These are phyloP conservation scores for Emydomyces testavorans DNA, from an alignment of 2,329 filamentous ascomycete genomes.

Conservation along the genomic window DNA sequence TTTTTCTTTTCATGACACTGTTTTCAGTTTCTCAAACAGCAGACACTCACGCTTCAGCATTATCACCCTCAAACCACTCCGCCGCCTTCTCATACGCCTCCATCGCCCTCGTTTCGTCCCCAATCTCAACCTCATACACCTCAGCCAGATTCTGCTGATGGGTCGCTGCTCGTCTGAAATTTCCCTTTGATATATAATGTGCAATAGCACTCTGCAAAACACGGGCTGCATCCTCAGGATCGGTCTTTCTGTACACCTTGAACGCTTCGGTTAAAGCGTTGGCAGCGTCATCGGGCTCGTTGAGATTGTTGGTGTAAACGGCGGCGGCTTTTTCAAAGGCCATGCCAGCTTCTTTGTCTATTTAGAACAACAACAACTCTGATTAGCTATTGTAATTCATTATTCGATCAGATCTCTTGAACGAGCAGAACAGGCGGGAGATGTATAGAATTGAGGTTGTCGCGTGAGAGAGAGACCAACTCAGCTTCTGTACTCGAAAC, in stretches of 20 bases:
- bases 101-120: slow-evolving; percentile 65
- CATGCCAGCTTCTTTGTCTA: slow-evolving; percentile 73
- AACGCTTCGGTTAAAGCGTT: slow-evolving; percentile 83
- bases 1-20: background rate
- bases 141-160: slow-evolving; percentile 85
- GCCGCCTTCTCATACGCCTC: slow-evolving; percentile 77
- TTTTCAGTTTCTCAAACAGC: background rate
- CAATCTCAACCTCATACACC: slow-evolving; percentile 69
- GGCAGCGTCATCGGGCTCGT: slow-evolving; percentile 84
- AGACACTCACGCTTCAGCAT: slow-evolving; percentile 60
- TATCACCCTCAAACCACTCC: slow-evolving; percentile 79
- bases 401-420: background rate
- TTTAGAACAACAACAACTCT: background rate
- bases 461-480: slow-evolving; percentile 38
- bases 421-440: background rate
- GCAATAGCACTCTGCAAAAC: slow-evolving; percentile 69
- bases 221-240: slow-evolving; percentile 69
- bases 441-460: background rate
- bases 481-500: slow-evolving; percentile 75
- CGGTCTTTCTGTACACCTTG: slow-evolving; percentile 82
- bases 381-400: background rate
- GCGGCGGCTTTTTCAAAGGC: slow-evolving; percentile 78
- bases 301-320: slow-evolving; percentile 68
- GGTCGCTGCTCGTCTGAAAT: slow-evolving; percentile 79
- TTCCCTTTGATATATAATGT: slow-evolving; percentile 79